These are phyloP conservation scores for Toxicodendron radicans DNA, from an alignment of 345 rosid genomes.

Conservation along the genomic window DNA sequence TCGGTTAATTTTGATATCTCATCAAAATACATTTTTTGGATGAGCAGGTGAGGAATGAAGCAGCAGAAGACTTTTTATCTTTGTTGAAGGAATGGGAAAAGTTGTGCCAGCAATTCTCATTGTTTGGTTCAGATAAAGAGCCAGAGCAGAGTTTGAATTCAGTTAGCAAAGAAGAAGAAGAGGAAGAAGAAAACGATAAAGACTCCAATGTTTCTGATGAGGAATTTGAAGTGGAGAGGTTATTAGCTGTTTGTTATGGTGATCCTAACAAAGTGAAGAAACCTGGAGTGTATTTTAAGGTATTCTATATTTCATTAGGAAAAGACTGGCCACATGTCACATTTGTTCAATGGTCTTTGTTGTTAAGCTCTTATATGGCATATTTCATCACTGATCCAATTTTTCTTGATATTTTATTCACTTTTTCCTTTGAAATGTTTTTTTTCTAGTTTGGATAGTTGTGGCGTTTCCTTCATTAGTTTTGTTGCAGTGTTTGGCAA, in stretches of 20 bases:
- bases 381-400: not conserved
- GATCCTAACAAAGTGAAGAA: constrained; percentile 24
- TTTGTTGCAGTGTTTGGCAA: no score
- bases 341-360: not conserved
- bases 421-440: no score
- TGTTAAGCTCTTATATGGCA: not conserved
- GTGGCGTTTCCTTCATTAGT: no score
- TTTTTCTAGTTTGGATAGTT: no score
- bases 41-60: constrained; percentile 29
- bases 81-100: no score
- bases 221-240: constrained; percentile 27
- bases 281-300: constrained; percentile 24
- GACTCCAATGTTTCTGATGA: constrained; percentile 1
- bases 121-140: not conserved
- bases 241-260: constrained; percentile 21
- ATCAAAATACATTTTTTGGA: not conserved
- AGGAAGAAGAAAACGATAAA: constrained; percentile 1
- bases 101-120: constrained; percentile 9
- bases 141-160: constrained; percentile 10
- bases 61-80: constrained; percentile 27
- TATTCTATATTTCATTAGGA: not conserved
- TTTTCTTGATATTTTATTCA: no score
- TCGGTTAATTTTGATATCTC: not conserved
- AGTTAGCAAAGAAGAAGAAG: not conserved
- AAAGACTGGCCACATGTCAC: not conserved